Percentiles rank a stretch among this genome's conserved stretches.
phyloP scores from a whole-genome alignment of 768 basidiomycete species.

The Agaricus sinodeliciosus region DNA sequence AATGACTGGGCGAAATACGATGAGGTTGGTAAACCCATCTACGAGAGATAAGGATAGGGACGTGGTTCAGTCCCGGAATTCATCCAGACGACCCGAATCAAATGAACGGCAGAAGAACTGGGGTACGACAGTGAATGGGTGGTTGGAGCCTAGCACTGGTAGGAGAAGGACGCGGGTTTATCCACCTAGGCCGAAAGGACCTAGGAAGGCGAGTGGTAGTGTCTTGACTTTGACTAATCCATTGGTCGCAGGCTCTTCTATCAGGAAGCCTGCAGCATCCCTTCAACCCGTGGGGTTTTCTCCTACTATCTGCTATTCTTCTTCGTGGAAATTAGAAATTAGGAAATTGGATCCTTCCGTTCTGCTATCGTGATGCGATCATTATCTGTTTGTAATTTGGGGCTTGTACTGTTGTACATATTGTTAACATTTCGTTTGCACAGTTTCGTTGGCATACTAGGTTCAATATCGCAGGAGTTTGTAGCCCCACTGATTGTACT shows the following conservation, averaged over 20 bases:
- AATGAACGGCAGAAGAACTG: neutral
- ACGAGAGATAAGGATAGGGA: neutral
- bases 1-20: neutral
- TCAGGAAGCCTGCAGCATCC: neutral
- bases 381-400: neutral
- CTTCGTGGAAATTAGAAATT: neutral
- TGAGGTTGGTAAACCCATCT: neutral
- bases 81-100: neutral
- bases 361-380: neutral
- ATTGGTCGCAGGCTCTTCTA: neutral
- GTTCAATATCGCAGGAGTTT: neutral
- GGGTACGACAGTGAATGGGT: neutral
- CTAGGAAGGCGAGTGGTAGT: conserved; percentile 4
- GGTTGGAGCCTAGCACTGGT: neutral
- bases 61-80: neutral
- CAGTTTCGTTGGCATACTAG: neutral
- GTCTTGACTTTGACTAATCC: neutral
- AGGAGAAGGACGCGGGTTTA: neutral
- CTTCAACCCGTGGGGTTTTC: neutral
- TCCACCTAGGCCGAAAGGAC: conserved; percentile 4
- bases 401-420: neutral
- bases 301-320: neutral
- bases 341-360: neutral
- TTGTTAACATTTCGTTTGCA: neutral
- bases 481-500: too few relatives aligned